phyloP scores from a whole-genome alignment of 768 basidiomycete species.

The Mrakia gelida region DNA sequence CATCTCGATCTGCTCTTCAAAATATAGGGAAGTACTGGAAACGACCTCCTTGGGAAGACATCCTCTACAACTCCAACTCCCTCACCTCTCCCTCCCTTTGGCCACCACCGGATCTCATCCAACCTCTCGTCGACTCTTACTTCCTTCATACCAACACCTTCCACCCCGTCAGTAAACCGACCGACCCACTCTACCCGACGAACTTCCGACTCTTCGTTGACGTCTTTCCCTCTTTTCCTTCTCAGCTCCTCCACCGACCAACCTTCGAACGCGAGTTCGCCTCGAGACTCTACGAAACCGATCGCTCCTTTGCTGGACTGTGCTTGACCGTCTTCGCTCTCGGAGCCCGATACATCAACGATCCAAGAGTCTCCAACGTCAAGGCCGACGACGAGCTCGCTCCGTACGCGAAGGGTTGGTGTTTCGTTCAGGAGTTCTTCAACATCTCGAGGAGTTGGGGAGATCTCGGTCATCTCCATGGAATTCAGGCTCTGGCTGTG shows the following conservation, averaged over 20 bases:
- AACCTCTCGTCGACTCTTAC: constrained; percentile 1
- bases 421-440: constrained; percentile 8
- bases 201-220: not conserved
- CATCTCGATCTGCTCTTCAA: not conserved
- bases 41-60: not conserved
- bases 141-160: not conserved
- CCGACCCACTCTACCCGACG: too few species aligned
- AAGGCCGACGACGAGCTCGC: not conserved
- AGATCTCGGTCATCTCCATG: not conserved
- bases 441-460: not conserved
- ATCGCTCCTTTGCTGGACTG: constrained; percentile 55
- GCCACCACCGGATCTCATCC: constrained; percentile 15
- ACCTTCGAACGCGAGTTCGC: constrained; percentile 13
- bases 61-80: not conserved
- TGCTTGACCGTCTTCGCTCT: constrained; percentile 66
- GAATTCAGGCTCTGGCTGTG: not conserved
- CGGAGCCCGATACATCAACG: constrained; percentile 58
- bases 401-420: constrained; percentile 1
- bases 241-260: not conserved
- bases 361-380: constrained; percentile 51
- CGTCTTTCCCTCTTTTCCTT: not conserved
- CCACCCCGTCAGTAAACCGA: not conserved
- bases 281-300: constrained; percentile 48
- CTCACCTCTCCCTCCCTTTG: not conserved
- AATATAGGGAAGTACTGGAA: not conserved